Base-by-base conservation (phyloP, 228 moss, liverwort and hornwort species). In the Sphagnum magellanicum region DNA sequence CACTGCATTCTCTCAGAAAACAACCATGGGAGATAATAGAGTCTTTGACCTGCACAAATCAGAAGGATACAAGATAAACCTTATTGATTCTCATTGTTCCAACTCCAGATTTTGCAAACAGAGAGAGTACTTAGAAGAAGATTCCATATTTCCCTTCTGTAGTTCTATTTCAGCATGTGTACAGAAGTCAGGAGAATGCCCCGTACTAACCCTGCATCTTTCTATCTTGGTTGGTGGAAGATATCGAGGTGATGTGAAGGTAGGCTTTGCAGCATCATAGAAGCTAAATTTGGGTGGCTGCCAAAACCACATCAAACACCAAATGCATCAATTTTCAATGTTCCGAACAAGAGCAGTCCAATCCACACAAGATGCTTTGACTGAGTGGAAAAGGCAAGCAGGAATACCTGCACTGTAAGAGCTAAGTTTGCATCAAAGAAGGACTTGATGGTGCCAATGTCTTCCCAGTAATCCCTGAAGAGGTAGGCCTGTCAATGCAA, bases 391-490 rank as follows among this genome's bases (percentile, higher is more conserved):
- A 62, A 62, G 47, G 15, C 47, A 14, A 11, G 32, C 48, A 50
- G 6, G 14, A 63, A 8, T 80, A 88, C 88, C 88, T 82, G 81
- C 6, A 82, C 66, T 3, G 92, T 89, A 2, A 96, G 83, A 0
- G 92, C 92, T 73, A 96, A 46, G 50, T 92, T 96, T 0, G 95
- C 95, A 53, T 96, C 95, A 50, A 92, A 96, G 55, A 96, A 96
- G 7, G 95, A 96, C 53, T 92, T 96, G 69, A 96, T 92, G 4
- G 95, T 96, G 6, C 95, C 95, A 16, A 96, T 96, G 46, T 96
- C 95, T 84, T 96, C 95, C 95, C 95, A 95, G 60, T 96, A 96
- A 46, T 91, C 92, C 60, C 92, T 89, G 59, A 96, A 96, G 5
- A 96, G 70, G 64, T 96, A 91, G 0, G 95, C 95, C 72, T 96